Evolutionary conservation across 768 basidiomycete genomes (phyloP), one percentile per base, ranked within the genome.

Genomic region (Pleurotus ostreatus): DNA sequence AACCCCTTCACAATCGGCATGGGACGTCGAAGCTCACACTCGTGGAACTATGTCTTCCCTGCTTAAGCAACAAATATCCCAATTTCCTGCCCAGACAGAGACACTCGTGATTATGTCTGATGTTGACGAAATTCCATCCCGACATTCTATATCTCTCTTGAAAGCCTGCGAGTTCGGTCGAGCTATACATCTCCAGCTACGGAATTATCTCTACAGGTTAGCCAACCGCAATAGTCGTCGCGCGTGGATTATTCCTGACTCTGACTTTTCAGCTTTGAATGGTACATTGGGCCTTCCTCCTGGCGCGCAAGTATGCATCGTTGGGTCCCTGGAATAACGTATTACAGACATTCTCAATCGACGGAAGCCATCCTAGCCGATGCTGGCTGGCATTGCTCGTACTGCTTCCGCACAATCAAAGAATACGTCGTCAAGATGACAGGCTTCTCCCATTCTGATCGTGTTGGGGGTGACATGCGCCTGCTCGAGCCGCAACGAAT

Each of bases 351-450:
- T 62, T 78, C 77, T 16, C 75, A 79, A 64, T 73, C 74, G 52
- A 70, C 70, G 7, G 73, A 82, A 48, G 63, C 66, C 38, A 68
- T 80, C 7, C 77, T 86, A 37, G 80, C 81, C 18, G 83, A 86
- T 64, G 70, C 82, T n/a, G 85, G 84, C 1, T 86, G 83, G 83
- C 84, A 86, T 62, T 85, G 83, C 69, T 82, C 80, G 56, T 86
- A 80, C 70, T 86, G 84, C 68, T 87, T 85, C 75, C 72, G 78
- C 44, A 77, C 78, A 11, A 71, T 86, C 48, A 66, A 74, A 6
- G 84, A 87, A 64, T 85, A 82, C 59, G 68, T 75, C 23, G 71
- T 77, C 63, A 85, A 85, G 70, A 83, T 84, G 82, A 68, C 65
- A 58, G 81, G 79, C 4, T 85, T 80, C 69, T 84, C 82, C 6